Evolutionary conservation across 1,139 yeast genomes (phyloP).

Genomic region (Pichia sp.): DNA sequence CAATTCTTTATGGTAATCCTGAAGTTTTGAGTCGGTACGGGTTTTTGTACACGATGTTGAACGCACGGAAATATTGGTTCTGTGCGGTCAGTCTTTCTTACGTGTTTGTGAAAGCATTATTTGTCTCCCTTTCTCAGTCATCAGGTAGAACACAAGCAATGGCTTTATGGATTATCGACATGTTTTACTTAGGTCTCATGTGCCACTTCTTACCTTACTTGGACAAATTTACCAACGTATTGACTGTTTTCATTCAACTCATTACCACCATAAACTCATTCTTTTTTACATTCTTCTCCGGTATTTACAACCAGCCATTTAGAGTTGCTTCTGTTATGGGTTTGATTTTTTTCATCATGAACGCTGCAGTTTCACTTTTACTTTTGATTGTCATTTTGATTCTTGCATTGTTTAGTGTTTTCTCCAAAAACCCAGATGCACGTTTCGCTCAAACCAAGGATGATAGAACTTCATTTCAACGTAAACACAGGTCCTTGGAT

Average conservation of each 20-base stretch:
- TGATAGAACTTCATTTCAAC: conserved; percentile 79
- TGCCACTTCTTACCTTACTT: conserved; percentile 61
- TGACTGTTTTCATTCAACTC: conserved; percentile 59
- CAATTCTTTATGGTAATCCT: conserved; percentile 67
- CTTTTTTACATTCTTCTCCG: conserved; percentile 69
- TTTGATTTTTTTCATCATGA: conserved; percentile 70
- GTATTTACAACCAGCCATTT: conserved; percentile 66
- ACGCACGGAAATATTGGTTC: conserved; percentile 73
- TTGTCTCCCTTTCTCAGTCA: conserved; percentile 64
- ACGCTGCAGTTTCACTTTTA: conserved; percentile 71
- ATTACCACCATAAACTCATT: conserved; percentile 68
- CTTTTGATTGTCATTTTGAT: conserved; percentile 58
- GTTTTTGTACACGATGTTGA: conserved; percentile 77
- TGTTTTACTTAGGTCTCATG: conserved; percentile 55
- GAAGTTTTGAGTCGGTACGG: conserved; percentile 65
- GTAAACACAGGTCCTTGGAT: conserved; percentile 35
- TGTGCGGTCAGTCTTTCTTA: conserved; percentile 55
- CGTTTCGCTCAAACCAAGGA: conserved; percentile 80
- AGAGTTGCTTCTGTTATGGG: conserved; percentile 74
- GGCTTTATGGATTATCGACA: conserved; percentile 60
- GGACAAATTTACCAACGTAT: conserved; percentile 66
- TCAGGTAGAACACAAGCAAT: conserved; percentile 69
- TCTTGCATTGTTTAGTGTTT: conserved; percentile 50
- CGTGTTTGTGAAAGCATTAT: conserved; percentile 53
- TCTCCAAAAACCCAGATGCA: conserved; percentile 76